Percentiles rank a stretch among this genome's conserved stretches.
Evolutionary conservation across 1,284 basidiomycete species (phyloP).

Genomic region (Fomitiporia mediterranea): DNA sequence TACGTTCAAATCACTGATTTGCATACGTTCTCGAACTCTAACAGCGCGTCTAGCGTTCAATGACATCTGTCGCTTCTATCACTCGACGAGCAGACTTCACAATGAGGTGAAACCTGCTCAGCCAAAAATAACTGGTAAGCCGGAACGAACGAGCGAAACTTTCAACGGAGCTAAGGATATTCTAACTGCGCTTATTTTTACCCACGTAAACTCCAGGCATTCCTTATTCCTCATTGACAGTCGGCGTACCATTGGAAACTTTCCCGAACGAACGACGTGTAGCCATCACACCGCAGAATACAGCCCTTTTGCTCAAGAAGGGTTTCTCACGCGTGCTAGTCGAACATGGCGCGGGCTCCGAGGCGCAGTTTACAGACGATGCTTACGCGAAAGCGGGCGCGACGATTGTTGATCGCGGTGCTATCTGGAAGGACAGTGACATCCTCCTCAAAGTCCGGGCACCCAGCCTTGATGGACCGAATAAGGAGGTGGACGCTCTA

Average conservation of each 20-base stretch:
- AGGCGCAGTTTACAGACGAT: conserved; percentile 75
- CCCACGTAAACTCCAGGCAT: conserved; percentile 37
- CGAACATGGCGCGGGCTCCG: conserved; percentile 63
- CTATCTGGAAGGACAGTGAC: conserved; percentile 60
- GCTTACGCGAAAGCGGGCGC: conserved; percentile 78
- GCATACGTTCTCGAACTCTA: neutral
- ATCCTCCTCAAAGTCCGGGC: conserved; percentile 81
- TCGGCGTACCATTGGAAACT: conserved; percentile 73
- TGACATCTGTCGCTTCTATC: conserved; percentile 9
- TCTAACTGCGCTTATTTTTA: too few species aligned
- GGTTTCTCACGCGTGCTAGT: conserved; percentile 71
- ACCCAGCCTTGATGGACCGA: conserved; percentile 38
- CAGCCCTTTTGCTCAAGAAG: conserved; percentile 70
- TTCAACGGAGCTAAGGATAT: too few species aligned
- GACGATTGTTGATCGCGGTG: conserved; percentile 58
- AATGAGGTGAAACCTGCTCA: conserved; percentile 10
- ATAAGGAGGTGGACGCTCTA: conserved; percentile 48
- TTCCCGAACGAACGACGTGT: conserved; percentile 76
- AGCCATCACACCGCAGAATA: conserved; percentile 74
- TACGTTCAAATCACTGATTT: neutral
- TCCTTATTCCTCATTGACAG: conserved; percentile 68
- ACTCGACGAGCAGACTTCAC: conserved; percentile 8
- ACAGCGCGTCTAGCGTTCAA: neutral
- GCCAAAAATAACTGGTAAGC: conserved; percentile 13
- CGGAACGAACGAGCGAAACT: too few species aligned